phyloP scores from a whole-genome alignment of 2,329 filamentous ascomycete species.

The Microsporum ferrugineum region DNA sequence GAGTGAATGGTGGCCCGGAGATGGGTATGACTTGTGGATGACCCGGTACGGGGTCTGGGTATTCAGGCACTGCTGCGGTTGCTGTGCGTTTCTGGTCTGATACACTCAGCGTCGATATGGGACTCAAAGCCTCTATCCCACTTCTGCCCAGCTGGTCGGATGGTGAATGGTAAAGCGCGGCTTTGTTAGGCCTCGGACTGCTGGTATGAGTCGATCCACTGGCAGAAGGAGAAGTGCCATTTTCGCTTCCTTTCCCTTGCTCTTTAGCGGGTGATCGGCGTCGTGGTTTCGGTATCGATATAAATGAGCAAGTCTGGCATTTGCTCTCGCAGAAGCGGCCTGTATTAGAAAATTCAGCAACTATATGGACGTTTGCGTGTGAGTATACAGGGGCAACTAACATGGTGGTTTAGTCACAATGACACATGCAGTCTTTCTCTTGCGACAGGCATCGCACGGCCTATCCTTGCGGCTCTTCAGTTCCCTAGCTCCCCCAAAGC shows the following conservation, averaged over 20 bases:
- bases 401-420: slow-evolving; percentile 5
- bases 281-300: neutral
- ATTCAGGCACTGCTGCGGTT: neutral
- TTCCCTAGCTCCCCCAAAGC: slow-evolving; percentile 4
- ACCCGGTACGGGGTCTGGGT: neutral
- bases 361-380: neutral
- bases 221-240: neutral
- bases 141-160: neutral
- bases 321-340: slow-evolving; percentile 4
- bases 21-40: neutral
- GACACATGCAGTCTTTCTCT: slow-evolving; percentile 5
- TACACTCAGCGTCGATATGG: slow-evolving; percentile 1
- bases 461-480: slow-evolving; percentile 5
- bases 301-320: neutral
- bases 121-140: neutral
- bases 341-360: neutral
- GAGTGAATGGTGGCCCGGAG: neutral
- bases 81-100: neutral
- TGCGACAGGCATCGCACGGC: slow-evolving; percentile 1
- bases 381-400: neutral
- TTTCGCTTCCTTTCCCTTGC: neutral
- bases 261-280: neutral
- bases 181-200: neutral
- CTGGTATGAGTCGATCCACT: neutral
- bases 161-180: neutral